A percentile compares a stretch with the other conserved stretches of the same genome.
These are phyloP conservation scores for Gossypium australe DNA, from an alignment of 345 rosid genomes.

Conservation along the genomic window DNA sequence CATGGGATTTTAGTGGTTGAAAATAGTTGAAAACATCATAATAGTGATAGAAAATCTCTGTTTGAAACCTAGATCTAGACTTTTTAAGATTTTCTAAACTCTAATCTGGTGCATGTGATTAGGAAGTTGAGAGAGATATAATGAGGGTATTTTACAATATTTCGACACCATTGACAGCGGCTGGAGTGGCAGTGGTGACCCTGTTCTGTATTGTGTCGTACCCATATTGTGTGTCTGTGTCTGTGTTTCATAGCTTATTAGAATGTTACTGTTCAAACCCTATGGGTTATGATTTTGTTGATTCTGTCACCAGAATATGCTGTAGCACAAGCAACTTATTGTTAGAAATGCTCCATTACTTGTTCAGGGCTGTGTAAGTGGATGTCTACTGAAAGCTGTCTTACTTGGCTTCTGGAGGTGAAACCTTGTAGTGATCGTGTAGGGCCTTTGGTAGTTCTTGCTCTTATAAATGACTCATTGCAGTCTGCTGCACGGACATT, in stretches of 20 bases:
- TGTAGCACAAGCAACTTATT: not conserved
- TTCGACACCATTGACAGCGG: too few relatives aligned
- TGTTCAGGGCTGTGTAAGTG: conserved; percentile 58
- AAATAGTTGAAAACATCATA: too few relatives aligned
- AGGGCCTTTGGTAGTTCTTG: conserved; percentile 49
- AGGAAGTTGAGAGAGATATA: too few relatives aligned
- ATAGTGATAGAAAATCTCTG: too few relatives aligned
- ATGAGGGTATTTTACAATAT: too few relatives aligned
- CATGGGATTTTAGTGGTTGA: too few relatives aligned
- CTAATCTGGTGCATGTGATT: too few relatives aligned
- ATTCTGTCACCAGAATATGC: not conserved
- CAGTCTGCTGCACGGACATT: conserved; percentile 33
- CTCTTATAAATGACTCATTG: conserved; percentile 41
- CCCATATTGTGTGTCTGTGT: too few relatives aligned
- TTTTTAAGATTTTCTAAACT: too few relatives aligned
- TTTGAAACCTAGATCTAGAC: too few relatives aligned
- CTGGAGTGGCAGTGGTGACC: too few relatives aligned
- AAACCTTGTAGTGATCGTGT: conserved; percentile 59
- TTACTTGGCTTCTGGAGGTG: conserved; percentile 42
- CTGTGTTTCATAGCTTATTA: not conserved
- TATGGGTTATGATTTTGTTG: not conserved
- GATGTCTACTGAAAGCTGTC: conserved; percentile 58
- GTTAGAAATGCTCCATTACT: not conserved
- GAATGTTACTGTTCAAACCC: not conserved
- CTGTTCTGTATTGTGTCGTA: too few relatives aligned